Percentiles rank a stretch among this genome's conserved stretches.
phyloP scores from a whole-genome alignment of 208 protist genomes.

The Vickermania spadyakhi region DNA sequence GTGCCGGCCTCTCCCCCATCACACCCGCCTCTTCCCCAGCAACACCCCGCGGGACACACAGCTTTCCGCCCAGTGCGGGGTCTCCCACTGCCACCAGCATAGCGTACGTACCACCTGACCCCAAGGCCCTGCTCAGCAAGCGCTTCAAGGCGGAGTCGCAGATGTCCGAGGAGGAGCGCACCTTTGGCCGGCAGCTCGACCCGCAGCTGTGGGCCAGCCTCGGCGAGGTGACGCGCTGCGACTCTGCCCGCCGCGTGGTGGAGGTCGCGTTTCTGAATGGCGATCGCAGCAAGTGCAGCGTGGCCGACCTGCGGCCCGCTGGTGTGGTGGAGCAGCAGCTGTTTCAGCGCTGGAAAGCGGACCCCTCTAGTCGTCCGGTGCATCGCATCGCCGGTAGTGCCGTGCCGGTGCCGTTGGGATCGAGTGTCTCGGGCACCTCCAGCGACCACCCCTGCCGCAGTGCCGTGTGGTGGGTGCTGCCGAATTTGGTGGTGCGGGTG shows the following conservation, averaged over 20 bases:
- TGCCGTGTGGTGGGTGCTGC: constrained; percentile 64
- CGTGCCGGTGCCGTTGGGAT: neutral
- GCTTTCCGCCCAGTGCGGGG: neutral
- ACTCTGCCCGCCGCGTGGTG: constrained; percentile 23
- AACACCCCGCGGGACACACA: neutral
- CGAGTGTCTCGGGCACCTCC: neutral
- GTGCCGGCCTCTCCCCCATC: constrained; percentile 7
- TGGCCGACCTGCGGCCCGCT: constrained; percentile 52
- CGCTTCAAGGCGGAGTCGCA: constrained; percentile 35
- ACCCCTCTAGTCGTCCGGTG: constrained; percentile 56
- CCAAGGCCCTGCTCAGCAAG: constrained; percentile 5
- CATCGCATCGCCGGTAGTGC: constrained; percentile 8
- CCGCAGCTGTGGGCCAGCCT: constrained; percentile 40
- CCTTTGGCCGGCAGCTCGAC: constrained; percentile 37
- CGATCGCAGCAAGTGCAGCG: constrained; percentile 30
- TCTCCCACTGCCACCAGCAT: neutral
- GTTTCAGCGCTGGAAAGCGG: constrained; percentile 52
- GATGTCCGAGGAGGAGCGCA: constrained; percentile 34
- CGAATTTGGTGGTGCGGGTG: constrained; percentile 61
- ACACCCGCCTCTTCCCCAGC: neutral
- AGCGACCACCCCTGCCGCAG: neutral
- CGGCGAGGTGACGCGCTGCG: constrained; percentile 59
- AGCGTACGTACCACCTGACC: no score
- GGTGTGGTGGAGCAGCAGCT: constrained; percentile 62
- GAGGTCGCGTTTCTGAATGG: constrained; percentile 66